Base-by-base conservation (phyloP, 257 asterid species). In the Salvia splendens region DNA sequence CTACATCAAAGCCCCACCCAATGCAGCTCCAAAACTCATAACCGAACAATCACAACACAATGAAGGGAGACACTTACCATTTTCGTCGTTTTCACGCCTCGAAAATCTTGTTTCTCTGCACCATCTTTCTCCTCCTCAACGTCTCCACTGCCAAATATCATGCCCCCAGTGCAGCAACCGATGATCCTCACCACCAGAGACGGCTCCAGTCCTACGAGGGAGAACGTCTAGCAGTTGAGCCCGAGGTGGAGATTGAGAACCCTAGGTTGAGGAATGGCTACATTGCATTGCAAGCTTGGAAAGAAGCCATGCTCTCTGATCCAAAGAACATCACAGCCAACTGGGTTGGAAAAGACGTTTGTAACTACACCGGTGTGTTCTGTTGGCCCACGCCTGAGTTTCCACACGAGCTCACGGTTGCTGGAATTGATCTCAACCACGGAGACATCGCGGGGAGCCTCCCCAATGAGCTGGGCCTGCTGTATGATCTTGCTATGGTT, bases 261-360 rank as follows among this genome's bases (percentile, higher is more conserved):
- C 78, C 80, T 1, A 75, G 95, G 30, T 41, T 87, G 43, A 53
- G 70, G 43, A 83, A 85, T 30, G 92, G 87, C 40, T 87, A 87
- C 81, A 83, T 83, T 5, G 92, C 95, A 0, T 49, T 86, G 12
- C 95, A 85, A 64, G 80, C 93, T 30, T 88, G 86, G 90, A 88
- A 84, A 64, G 82, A 82, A 38, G 72, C 69, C 54, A 86, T 86
- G 3, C 68, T 81, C 35, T 88, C 95, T 24, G 93, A 88, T 48
- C 95, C 95, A 5, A 32, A 65, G 6, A 78, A 78, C 67, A 54
- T 75, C 6, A 87, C 91, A 1, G 67, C 62, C 38, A 77, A 78
- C 70, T 88, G 93, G 95, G 61, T 66, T 2, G 95, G 95, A 15
- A 49, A 76, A 15, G 71, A 82, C 30, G 91, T 86, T 8, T 88